These are phyloP conservation scores for Pseudoturritis turrita DNA, from an alignment of 345 rosid genomes.

Conservation along the genomic window DNA sequence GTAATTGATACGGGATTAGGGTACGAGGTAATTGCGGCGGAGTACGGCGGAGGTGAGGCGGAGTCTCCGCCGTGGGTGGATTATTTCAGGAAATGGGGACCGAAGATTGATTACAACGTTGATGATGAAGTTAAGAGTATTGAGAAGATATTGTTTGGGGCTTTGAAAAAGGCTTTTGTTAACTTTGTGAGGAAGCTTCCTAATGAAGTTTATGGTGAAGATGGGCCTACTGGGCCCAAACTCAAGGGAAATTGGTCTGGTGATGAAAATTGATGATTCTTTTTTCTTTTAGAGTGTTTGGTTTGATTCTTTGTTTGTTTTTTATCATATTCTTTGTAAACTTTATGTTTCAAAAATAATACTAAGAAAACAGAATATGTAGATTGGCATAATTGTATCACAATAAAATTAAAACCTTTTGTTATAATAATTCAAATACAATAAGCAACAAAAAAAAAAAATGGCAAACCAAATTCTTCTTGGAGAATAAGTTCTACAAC, in stretches of 20 bases:
- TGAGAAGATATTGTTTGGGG: constrained; percentile 42
- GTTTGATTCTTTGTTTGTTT: not conserved
- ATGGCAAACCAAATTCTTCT: not conserved
- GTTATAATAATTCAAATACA: not conserved
- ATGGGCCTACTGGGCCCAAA: constrained; percentile 90
- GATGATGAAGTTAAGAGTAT: constrained; percentile 38
- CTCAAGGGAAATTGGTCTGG: constrained; percentile 55
- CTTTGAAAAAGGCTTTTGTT: constrained; percentile 46
- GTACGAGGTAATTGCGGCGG: constrained; percentile 49
- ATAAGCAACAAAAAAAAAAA: not conserved
- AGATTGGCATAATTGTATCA: too few relatives aligned
- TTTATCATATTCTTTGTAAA: not conserved
- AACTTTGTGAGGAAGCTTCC: constrained; percentile 49
- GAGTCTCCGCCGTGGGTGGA: constrained; percentile 68
- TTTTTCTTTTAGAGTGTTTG: not conserved
- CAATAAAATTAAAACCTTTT: too few relatives aligned
- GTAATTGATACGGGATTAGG: constrained; percentile 41
- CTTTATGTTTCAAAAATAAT: too few relatives aligned
- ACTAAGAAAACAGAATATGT: too few relatives aligned
- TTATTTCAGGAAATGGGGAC: constrained; percentile 75
- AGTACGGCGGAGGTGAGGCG: constrained; percentile 31
- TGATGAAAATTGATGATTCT: constrained; percentile 46
- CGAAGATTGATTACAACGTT: constrained; percentile 50
- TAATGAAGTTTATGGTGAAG: constrained; percentile 57
- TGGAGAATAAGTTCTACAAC: not conserved